These are phyloP conservation scores for Apophysomyces sp. DNA, from an alignment of 371 early-diverging fungal species.

Conservation along the genomic window DNA sequence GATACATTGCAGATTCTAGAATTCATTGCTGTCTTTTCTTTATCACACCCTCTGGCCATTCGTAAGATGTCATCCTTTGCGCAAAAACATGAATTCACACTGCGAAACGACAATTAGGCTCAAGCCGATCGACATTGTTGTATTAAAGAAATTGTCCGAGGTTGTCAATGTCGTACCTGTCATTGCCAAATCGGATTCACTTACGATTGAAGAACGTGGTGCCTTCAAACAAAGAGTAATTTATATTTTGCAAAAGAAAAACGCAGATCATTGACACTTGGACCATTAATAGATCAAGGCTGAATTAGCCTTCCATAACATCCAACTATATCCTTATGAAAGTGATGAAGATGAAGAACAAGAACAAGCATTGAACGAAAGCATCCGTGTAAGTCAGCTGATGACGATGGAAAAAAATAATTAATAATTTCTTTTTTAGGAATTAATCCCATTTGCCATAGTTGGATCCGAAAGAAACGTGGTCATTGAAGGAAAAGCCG, in stretches of 20 bases:
- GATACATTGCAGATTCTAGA: conserved; percentile 73
- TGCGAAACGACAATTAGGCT: conserved; percentile 44
- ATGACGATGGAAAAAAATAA: background rate
- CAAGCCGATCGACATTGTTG: conserved; percentile 70
- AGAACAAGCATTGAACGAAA: conserved; percentile 65
- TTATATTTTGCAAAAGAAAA: background rate
- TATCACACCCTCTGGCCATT: conserved; percentile 64
- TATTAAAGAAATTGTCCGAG: conserved; percentile 60
- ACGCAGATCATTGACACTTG: background rate
- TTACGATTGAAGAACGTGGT: conserved; percentile 67
- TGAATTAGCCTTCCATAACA: conserved; percentile 86
- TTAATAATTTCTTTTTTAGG: conserved; percentile 30
- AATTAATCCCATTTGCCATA: conserved; percentile 77
- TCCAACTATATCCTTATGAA: conserved; percentile 78
- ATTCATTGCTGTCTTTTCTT: conserved; percentile 75
- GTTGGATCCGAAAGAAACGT: conserved; percentile 79
- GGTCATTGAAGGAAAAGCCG: conserved; percentile 72
- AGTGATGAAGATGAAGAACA: conserved; percentile 76
- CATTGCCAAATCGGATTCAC: conserved; percentile 77
- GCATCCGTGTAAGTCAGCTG: conserved; percentile 45
- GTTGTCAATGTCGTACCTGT: conserved; percentile 73
- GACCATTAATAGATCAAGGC: conserved; percentile 60
- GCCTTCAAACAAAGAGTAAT: conserved; percentile 62
- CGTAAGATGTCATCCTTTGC: conserved; percentile 32
- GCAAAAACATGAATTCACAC: background rate